A percentile compares a stretch with the other conserved stretches of the same genome.
Evolutionary conservation across 352 stramenopile genomes (phyloP).

Genomic region (Pelagophyceae sp.): DNA sequence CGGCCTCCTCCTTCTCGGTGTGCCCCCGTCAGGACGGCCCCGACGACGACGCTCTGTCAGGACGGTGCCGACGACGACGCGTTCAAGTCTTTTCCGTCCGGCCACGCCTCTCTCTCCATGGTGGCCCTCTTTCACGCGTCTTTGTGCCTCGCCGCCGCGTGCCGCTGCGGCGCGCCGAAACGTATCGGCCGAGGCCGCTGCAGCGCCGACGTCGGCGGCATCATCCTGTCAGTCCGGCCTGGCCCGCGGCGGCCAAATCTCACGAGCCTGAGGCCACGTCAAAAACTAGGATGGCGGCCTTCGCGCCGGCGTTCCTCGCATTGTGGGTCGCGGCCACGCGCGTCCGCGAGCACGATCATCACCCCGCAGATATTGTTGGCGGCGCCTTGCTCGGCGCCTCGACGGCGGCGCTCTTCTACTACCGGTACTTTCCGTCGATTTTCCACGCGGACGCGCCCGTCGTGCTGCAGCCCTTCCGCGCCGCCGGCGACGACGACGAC

Average conservation of each 20-base stretch:
- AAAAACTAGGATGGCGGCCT: neutral
- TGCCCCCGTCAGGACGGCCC: no score
- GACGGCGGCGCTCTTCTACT: neutral
- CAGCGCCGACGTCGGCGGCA: neutral
- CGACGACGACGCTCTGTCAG: no score
- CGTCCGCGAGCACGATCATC: neutral
- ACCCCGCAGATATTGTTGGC: neutral
- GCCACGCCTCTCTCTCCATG: constrained; percentile 13
- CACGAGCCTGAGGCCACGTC: no score
- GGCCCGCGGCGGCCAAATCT: no score
- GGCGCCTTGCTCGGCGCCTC: neutral
- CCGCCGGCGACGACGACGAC: neutral
- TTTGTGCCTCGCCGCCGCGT: neutral
- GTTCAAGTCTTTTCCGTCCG: constrained; percentile 2
- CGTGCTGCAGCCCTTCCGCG: neutral
- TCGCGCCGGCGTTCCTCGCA: neutral
- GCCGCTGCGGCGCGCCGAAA: neutral
- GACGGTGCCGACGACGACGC: neutral
- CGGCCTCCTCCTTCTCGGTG: no score
- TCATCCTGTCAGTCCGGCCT: no score
- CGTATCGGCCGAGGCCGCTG: neutral
- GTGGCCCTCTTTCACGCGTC: neutral
- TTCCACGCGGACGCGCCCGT: neutral
- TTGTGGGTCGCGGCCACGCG: neutral
- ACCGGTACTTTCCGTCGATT: neutral